A percentile compares a stretch with the other conserved stretches of the same genome.
phyloP scores from a whole-genome alignment of 331 rosid genomes.

The Telfairia occidentalis region DNA sequence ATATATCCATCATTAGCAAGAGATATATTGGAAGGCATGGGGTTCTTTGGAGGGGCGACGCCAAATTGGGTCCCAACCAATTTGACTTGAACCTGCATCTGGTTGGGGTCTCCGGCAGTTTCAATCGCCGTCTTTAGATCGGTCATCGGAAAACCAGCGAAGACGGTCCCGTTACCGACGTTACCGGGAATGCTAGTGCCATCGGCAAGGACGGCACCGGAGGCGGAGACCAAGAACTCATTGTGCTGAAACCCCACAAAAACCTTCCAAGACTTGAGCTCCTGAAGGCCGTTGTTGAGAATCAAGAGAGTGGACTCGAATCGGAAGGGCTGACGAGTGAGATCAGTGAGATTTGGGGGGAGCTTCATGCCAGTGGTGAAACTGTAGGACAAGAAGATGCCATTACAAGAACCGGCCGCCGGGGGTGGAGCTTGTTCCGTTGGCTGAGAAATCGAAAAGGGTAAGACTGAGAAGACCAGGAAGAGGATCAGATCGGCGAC shows the following conservation, averaged over 20 bases:
- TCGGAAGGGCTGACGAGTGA: constrained; percentile 41
- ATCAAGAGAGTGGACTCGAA: constrained; percentile 63
- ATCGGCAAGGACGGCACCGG: constrained; percentile 49
- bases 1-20: constrained; percentile 68
- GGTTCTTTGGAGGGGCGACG: constrained; percentile 49
- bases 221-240: constrained; percentile 66
- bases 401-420: constrained; percentile 44
- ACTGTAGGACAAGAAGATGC: constrained; percentile 50
- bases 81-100: constrained; percentile 62
- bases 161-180: constrained; percentile 66
- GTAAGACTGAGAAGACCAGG: not conserved
- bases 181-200: constrained; percentile 45
- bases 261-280: constrained; percentile 76
- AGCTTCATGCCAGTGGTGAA: constrained; percentile 33
- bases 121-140: constrained; percentile 86
- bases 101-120: constrained; percentile 78
- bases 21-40: constrained; percentile 55
- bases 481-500: constrained; percentile 18
- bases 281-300: constrained; percentile 70
- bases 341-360: constrained; percentile 40
- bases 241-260: constrained; percentile 64
- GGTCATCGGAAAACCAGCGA: constrained; percentile 64
- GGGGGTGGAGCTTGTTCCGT: constrained; percentile 30
- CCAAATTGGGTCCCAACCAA: constrained; percentile 71
- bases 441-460: constrained; percentile 19